phyloP scores from a whole-genome alignment of 1,284 basidiomycete species.

The Tilletia caries region DNA sequence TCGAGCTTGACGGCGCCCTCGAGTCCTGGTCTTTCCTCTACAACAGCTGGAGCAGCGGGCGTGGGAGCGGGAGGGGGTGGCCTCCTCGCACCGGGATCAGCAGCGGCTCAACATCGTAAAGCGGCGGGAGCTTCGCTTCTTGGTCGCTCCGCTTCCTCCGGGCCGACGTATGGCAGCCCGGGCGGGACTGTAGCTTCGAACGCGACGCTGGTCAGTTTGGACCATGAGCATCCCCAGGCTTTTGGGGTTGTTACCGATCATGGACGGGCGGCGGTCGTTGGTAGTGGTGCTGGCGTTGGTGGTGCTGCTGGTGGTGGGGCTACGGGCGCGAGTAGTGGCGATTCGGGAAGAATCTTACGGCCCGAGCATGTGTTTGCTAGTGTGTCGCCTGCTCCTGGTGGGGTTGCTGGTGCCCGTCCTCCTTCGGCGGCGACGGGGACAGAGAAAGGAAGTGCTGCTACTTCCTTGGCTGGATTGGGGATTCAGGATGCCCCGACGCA shows the following conservation, averaged over 20 bases:
- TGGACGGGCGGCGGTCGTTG: neutral
- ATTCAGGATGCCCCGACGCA: too few species aligned
- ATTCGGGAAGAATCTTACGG: neutral
- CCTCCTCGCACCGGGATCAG: neutral
- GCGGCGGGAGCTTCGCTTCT: neutral
- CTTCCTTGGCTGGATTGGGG: too few species aligned
- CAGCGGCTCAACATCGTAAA: neutral
- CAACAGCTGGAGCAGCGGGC: neutral
- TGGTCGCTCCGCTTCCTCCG: constrained; percentile 1
- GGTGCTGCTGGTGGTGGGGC: neutral
- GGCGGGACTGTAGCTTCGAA: too few species aligned
- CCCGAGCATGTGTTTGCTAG: neutral
- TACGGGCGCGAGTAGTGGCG: neutral
- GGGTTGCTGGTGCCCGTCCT: too few species aligned
- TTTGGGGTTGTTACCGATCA: neutral
- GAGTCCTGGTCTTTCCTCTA: neutral
- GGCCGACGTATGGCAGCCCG: neutral
- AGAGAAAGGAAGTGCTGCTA: too few species aligned
- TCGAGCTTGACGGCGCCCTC: neutral
- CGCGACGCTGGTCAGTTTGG: neutral
- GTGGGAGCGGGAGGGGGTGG: neutral
- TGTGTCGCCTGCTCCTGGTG: neutral
- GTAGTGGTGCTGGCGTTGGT: too few species aligned
- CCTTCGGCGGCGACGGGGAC: too few species aligned
- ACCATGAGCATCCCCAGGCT: neutral